Evolutionary conservation across 78 protist species (phyloP), one percentile per base, ranked within the genome.

Genomic region (Dictyostelium firmibasis): DNA sequence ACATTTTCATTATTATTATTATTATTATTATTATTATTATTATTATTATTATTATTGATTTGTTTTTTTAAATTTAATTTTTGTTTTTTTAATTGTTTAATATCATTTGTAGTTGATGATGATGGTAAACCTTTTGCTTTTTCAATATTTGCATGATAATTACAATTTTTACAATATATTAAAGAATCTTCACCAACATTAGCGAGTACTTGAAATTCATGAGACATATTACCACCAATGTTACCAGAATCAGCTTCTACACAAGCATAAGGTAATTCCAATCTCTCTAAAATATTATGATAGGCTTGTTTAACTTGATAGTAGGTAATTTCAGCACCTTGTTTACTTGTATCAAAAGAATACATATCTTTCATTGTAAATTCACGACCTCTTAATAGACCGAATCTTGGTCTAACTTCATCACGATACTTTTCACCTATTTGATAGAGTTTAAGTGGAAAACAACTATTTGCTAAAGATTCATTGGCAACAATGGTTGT

Each of bases 361-460:
- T 98, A 98, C 97, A 97, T 77, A 69, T 98, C 98, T 57, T 98
- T 98, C 98, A 98, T 98, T 33, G 91, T 14, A 60, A 98, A 98
- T 78, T 98, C 98, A 14, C 95, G 60, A 7, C 95, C 95, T 13
- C 98, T 33, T n/a, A 98, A 29, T 33, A 98, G 69, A 10, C 98
- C 98, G 78, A 91, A 96, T 36, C 98, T 81, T 2, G 98, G 98
- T 79, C 98, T 72, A 10, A 96, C 67, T n/a, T 98, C 98, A 60
- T 98, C 98, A 35, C 98, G 86, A 86, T 75, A 98, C 70, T 98
- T 98, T 0, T 84, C 77, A 27, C 97, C 87, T 2, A 97, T 98
- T 50, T 98, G 98, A 60, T 97, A 98, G 27, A 97, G 38, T n/a
- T 77, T 38, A 7, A 96, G 5, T 43, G 98, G 98, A 3, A 97